Conservation (phyloP, 23 red algal species). For the Chondrus crispus region DNA sequence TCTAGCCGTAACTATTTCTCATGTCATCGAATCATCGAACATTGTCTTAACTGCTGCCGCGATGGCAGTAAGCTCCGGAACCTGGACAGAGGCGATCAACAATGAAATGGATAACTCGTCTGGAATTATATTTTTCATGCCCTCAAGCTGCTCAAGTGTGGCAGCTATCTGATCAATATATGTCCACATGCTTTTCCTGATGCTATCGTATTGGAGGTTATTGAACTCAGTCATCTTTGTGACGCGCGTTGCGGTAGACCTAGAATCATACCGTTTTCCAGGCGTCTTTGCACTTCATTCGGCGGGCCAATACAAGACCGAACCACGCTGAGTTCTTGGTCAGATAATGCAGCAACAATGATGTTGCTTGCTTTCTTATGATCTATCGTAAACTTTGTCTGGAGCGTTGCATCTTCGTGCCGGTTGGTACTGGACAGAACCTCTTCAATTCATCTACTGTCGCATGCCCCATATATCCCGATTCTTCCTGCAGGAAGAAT, state of each 20-base stretch:
- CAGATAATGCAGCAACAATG: neutral
- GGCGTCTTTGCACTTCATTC: neutral
- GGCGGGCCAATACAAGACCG: neutral
- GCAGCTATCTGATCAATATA: conserved; percentile 28
- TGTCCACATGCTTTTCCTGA: neutral
- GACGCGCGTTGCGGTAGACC: neutral
- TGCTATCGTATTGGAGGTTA: neutral
- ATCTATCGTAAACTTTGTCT: neutral
- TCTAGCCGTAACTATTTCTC: too few species aligned
- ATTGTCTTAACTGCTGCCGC: conserved; percentile 37
- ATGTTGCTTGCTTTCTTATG: conserved; percentile 20
- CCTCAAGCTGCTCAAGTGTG: neutral
- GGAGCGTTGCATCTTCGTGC: neutral
- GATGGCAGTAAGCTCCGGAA: neutral
- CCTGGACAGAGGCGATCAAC: conserved; percentile 6
- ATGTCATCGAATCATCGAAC: too few species aligned
- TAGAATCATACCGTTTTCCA: conserved; percentile 15
- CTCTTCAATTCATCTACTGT: neutral
- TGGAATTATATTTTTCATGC: neutral
- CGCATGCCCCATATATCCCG: too few species aligned
- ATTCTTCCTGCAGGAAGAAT: too few species aligned
- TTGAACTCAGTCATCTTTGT: conserved; percentile 15
- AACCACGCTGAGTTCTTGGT: conserved; percentile 6
- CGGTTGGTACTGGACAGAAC: neutral
- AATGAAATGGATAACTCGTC: conserved; percentile 13